Evolutionary conservation across 148 eudicot genomes (phyloP).

Genomic region (Heliamphora exappendiculata): DNA sequence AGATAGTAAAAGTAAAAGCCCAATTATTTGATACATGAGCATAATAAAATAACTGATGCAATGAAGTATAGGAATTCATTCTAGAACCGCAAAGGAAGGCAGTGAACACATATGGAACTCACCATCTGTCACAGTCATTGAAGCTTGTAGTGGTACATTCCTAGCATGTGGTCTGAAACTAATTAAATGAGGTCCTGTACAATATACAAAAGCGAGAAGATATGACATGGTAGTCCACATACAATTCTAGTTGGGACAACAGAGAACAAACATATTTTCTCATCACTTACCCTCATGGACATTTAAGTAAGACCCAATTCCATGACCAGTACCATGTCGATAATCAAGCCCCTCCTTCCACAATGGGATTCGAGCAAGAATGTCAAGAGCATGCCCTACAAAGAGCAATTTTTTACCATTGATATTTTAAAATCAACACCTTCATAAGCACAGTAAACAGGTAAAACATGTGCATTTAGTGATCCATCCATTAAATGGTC

Average conservation of each 20-base stretch:
- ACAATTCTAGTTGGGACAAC: background rate
- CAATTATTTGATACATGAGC: background rate
- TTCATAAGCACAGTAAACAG: background rate
- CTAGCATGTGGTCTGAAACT: conserved; percentile 78
- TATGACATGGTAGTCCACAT: background rate
- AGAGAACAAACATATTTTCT: background rate
- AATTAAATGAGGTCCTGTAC: conserved; percentile 75
- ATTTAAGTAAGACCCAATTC: conserved; percentile 81
- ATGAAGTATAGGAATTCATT: background rate
- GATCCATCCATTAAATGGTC: background rate
- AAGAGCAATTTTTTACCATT: background rate
- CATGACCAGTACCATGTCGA: conserved; percentile 97
- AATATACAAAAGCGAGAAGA: conserved; percentile 11
- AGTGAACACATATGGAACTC: conserved; percentile 17
- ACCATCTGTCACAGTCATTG: conserved; percentile 98
- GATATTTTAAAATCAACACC: background rate
- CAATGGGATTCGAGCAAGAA: conserved; percentile 86
- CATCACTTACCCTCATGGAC: conserved; percentile 84
- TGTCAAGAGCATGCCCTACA: conserved; percentile 73
- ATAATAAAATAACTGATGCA: background rate
- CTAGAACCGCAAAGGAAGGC: background rate
- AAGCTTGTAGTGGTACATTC: conserved; percentile 70
- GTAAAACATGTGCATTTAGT: background rate
- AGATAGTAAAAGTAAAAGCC: conserved; percentile 1
- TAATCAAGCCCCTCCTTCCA: conserved; percentile 98